Conservation (phyloP, 1,139 yeast genomes). For the Geotrichum candidum region DNA sequence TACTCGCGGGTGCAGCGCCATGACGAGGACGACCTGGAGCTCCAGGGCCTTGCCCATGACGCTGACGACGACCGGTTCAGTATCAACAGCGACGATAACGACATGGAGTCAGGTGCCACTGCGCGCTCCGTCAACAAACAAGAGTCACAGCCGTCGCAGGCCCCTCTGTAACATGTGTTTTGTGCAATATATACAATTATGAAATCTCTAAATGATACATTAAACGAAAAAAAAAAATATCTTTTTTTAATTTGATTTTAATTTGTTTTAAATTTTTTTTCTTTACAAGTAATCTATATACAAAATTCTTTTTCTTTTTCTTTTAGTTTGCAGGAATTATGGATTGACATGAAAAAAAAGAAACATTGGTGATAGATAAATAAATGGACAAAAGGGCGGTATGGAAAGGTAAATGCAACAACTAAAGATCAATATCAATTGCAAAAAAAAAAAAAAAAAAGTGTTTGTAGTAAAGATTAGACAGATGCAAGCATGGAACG, state of each 20-base stretch:
- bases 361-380: too few species aligned
- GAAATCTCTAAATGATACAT: too few species aligned
- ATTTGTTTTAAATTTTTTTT: too few species aligned
- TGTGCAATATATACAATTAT: background rate
- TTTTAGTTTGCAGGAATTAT: too few species aligned
- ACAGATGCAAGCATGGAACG: slow-evolving; percentile 78
- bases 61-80: slow-evolving; percentile 4
- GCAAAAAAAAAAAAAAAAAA: background rate
- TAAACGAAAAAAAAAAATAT: too few species aligned
- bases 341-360: too few species aligned
- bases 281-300: too few species aligned
- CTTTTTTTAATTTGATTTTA: too few species aligned
- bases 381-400: too few species aligned
- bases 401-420: too few species aligned
- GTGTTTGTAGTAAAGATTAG: slow-evolving; percentile 20
- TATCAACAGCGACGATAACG: slow-evolving; percentile 2
- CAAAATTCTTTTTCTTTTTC: too few species aligned
- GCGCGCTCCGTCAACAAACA: background rate
- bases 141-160: background rate
- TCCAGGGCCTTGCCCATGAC: slow-evolving; percentile 3
- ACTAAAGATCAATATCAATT: too few species aligned
- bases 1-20: slow-evolving; percentile 7
- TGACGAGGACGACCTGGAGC: slow-evolving; percentile 5
- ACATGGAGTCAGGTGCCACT: background rate
- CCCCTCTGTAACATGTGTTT: background rate